Evolutionary conservation across 148 eudicot genomes (phyloP), one percentile per base, ranked within the genome.

Genomic region (Suaeda aralocaspica): DNA sequence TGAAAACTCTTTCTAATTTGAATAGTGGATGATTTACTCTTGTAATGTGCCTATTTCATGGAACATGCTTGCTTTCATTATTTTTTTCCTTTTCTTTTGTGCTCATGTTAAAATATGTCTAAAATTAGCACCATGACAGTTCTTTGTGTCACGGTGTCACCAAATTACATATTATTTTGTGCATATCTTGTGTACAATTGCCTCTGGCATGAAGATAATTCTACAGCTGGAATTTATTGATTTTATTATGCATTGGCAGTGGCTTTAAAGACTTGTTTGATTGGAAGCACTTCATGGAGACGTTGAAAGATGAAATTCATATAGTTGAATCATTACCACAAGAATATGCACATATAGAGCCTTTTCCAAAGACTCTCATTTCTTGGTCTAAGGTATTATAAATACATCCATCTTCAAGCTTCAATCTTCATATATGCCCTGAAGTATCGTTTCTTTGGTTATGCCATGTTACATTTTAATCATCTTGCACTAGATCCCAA

Each of bases 241-340:
- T 65, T 55, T 66, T 73, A 33, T 61, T 64, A 58, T 71, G 52
- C 64, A 55, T 79, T 65, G 77, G 72, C 91, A 94, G 99, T 85
- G 97, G 97, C 72, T 94, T 94, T 75, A 91, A 94, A 80, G 97
- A 94, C 80, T 75, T 94, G 76, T 94, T 94, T 74, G 88, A 94
- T 73, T 94, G 99, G 99, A 68, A 84, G 81, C 79, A 94, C 81
- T 94, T 94, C 83, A 87, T 94, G 73, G 85, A 84, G 58, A 84
- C 86, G 33, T 85, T 94, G 30, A 83, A 86, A 76, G 93, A 87
- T 75, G 96, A 94, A 49, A 66, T 94, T 69, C 91, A 94, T 72
- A 76, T 94, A 21, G 84, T 91, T 61, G 99, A 91, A 73, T 59
- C 74, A 53, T 78, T 94, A 34, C 99, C 99, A 25, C 81, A 88